Evolutionary conservation across 2,329 filamentous ascomycete genomes (phyloP).

Genomic region (Cadophora luteo-olivacea): DNA sequence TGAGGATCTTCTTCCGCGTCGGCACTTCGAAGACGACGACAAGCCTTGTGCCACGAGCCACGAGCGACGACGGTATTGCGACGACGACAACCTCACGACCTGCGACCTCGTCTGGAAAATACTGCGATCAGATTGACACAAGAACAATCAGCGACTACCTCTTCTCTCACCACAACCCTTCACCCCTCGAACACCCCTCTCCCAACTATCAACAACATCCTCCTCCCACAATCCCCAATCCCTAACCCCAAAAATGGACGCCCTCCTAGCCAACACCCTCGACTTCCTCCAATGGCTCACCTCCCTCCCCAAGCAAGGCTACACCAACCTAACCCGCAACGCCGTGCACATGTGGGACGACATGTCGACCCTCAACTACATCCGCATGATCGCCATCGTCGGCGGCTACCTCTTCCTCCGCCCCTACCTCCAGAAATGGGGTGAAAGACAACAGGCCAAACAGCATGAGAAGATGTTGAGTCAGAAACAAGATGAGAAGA

Average conservation of each 20-base stretch:
- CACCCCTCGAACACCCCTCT: background rate
- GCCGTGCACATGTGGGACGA: slow-evolving; percentile 54
- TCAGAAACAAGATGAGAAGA: slow-evolving; percentile 36
- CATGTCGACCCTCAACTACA: slow-evolving; percentile 60
- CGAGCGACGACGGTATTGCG: background rate
- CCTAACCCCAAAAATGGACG: background rate
- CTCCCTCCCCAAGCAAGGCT: slow-evolving; percentile 26
- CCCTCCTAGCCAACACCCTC: slow-evolving; percentile 21
- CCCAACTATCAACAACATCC: too few relatives aligned
- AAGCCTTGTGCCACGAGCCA: too few relatives aligned
- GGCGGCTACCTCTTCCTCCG: slow-evolving; percentile 77
- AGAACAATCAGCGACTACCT: background rate
- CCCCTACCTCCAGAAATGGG: slow-evolving; percentile 74
- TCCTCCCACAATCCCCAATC: too few relatives aligned
- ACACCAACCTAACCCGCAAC: slow-evolving; percentile 53
- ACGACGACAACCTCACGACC: background rate
- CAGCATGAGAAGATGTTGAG: slow-evolving; percentile 60
- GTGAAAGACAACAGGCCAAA: slow-evolving; percentile 67
- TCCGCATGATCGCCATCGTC: slow-evolving; percentile 75
- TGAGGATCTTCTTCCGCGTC: background rate
- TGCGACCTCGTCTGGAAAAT: background rate
- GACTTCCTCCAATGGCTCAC: slow-evolving; percentile 22
- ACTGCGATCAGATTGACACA: background rate
- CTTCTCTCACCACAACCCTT: background rate
- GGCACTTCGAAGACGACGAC: background rate